These are phyloP conservation scores for Aureobasidium leucospermi DNA, from an alignment of 2,329 filamentous ascomycete genomes.

Conservation along the genomic window DNA sequence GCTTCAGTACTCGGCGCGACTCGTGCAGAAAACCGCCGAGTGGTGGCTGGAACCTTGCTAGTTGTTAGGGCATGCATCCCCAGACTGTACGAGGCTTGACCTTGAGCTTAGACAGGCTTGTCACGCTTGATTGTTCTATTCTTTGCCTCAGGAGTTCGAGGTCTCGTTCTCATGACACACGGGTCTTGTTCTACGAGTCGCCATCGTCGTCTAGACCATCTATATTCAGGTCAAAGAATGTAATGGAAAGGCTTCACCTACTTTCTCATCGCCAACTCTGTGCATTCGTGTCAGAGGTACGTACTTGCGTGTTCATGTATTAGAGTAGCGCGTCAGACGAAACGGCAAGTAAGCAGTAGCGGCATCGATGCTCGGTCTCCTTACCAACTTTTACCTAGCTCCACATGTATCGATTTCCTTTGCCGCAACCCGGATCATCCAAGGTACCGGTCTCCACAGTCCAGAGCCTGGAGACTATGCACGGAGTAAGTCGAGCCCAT, in stretches of 20 bases:
- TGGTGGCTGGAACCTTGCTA: conserved; percentile 1
- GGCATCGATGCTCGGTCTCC: conserved; percentile 3
- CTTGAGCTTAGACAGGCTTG: background rate
- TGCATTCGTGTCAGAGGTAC: background rate
- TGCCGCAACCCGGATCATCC: background rate
- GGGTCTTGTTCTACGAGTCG: background rate
- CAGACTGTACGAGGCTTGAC: background rate
- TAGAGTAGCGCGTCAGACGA: background rate
- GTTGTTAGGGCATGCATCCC: background rate
- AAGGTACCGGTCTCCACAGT: conserved; percentile 2
- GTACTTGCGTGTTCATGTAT: background rate
- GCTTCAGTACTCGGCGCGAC: conserved; percentile 3
- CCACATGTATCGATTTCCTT: background rate
- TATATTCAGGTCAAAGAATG: background rate
- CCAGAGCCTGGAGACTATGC: background rate
- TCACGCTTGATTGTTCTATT: background rate
- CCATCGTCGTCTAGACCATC: background rate
- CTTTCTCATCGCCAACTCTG: background rate
- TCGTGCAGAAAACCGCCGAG: conserved; percentile 8
- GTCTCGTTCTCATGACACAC: background rate
- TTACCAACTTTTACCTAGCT: conserved; percentile 1
- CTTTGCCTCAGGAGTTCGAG: background rate
- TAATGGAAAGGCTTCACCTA: background rate
- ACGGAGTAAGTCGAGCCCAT: conserved; percentile 7
- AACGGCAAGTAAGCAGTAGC: conserved; percentile 4